Percentiles rank a stretch among this genome's conserved stretches.
Evolutionary conservation across 2,329 filamentous ascomycete genomes (phyloP).

Genomic region (Trichophyton schoenleinii): DNA sequence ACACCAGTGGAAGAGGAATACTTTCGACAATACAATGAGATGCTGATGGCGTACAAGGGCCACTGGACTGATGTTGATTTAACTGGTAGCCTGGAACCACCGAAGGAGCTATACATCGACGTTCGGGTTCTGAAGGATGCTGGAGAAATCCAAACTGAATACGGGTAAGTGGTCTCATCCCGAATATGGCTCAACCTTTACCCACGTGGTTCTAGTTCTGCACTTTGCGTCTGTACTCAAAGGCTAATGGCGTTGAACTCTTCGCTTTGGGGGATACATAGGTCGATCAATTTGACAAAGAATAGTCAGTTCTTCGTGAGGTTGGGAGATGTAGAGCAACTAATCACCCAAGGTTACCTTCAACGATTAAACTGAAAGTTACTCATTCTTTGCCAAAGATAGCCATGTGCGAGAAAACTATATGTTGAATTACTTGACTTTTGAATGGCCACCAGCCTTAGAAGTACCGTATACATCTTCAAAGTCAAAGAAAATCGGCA

Average conservation of each 20-base stretch:
- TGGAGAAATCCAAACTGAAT: constrained; percentile 97
- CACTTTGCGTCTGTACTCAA: background rate
- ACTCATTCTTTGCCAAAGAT: background rate
- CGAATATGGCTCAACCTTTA: background rate
- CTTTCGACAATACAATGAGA: constrained; percentile 76
- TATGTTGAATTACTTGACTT: background rate
- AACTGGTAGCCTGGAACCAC: constrained; percentile 84
- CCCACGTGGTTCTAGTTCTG: background rate
- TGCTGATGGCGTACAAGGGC: constrained; percentile 91
- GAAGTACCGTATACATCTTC: background rate
- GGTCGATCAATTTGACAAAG: constrained; percentile 88
- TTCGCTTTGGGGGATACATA: constrained; percentile 27
- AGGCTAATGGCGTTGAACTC: background rate
- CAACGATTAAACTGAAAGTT: constrained; percentile 64
- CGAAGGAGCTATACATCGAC: constrained; percentile 92
- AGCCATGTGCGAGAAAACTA: background rate
- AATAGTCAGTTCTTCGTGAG: constrained; percentile 97
- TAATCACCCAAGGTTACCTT: constrained; percentile 90
- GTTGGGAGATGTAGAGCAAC: constrained; percentile 84
- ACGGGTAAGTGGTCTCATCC: constrained; percentile 55
- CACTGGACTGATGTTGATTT: constrained; percentile 97
- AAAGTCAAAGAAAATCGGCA: background rate
- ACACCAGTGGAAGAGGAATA: constrained; percentile 97
- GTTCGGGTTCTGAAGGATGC: constrained; percentile 92
- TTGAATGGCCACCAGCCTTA: background rate